A percentile compares a stretch with the other conserved stretches of the same genome.
These are phyloP conservation scores for Psilocybe azurescens DNA, from an alignment of 768 basidiomycete species.

Conservation along the genomic window DNA sequence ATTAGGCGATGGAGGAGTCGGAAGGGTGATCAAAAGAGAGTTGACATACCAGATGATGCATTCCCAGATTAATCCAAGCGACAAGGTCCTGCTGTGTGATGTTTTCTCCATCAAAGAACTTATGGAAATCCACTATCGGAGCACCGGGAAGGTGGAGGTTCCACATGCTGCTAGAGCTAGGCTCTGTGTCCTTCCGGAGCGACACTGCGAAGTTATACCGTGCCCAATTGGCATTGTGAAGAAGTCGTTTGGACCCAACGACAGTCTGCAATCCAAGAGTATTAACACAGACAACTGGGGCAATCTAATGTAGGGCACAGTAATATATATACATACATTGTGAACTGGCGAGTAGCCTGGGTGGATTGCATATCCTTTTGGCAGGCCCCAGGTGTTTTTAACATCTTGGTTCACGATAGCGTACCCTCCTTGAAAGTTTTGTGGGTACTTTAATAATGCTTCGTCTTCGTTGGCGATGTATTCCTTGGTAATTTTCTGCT, in stretches of 20 bases:
- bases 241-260: conserved; percentile 61
- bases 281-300: neutral
- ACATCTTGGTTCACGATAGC: conserved; percentile 59
- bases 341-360: conserved; percentile 61
- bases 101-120: conserved; percentile 68
- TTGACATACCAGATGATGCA: conserved; percentile 59
- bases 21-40: neutral
- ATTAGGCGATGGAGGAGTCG: too few species aligned
- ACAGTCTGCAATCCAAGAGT: conserved; percentile 44
- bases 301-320: neutral
- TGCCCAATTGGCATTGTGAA: conserved; percentile 71
- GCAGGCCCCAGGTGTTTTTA: conserved; percentile 60
- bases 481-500: conserved; percentile 54
- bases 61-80: conserved; percentile 70
- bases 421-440: conserved; percentile 62
- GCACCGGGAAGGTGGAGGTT: conserved; percentile 64
- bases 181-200: conserved; percentile 65
- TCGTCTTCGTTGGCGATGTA: conserved; percentile 58
- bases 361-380: conserved; percentile 66
- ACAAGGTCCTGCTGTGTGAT: conserved; percentile 70
- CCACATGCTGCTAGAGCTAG: conserved; percentile 61
- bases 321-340: conserved; percentile 35
- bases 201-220: conserved; percentile 66
- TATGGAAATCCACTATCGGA: conserved; percentile 62
- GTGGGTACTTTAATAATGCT: conserved; percentile 53